A percentile compares a stretch with the other conserved stretches of the same genome.
Evolutionary conservation across 441 rosid genomes (phyloP).

Genomic region (Pelargonium myrrhifolium): DNA sequence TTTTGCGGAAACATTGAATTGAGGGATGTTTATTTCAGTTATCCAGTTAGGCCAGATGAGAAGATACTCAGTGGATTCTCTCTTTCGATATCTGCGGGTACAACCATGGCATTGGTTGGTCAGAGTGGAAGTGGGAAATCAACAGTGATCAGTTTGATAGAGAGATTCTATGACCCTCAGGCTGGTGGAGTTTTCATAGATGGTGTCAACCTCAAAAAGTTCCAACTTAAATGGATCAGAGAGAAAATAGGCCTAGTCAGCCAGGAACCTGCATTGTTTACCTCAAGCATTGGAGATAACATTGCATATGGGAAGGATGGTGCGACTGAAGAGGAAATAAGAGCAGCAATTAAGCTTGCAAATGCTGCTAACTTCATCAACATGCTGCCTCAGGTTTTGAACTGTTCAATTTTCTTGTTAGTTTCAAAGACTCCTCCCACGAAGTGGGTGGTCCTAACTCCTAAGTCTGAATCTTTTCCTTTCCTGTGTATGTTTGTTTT

Average conservation of each 20-base stretch:
- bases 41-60: constrained; percentile 59
- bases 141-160: constrained; percentile 61
- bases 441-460: no score
- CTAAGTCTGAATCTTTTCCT: no score
- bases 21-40: constrained; percentile 48
- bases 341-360: constrained; percentile 51
- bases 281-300: constrained; percentile 52
- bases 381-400: constrained; percentile 53
- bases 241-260: constrained; percentile 64
- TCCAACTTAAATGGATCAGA: constrained; percentile 61
- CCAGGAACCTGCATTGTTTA: constrained; percentile 66
- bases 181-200: constrained; percentile 63
- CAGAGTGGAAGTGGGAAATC: constrained; percentile 86
- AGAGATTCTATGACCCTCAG: constrained; percentile 76
- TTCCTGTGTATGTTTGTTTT: no score
- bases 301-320: constrained; percentile 67
- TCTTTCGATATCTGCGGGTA: constrained; percentile 43
- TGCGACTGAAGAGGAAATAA: constrained; percentile 50
- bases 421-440: neutral
- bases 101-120: constrained; percentile 69
- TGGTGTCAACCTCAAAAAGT: constrained; percentile 40
- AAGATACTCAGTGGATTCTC: constrained; percentile 64
- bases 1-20: constrained; percentile 56
- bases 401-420: neutral
- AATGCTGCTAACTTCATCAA: constrained; percentile 68